phyloP scores from a whole-genome alignment of 768 basidiomycete genomes.

The Kwoniella bestiolae region DNA sequence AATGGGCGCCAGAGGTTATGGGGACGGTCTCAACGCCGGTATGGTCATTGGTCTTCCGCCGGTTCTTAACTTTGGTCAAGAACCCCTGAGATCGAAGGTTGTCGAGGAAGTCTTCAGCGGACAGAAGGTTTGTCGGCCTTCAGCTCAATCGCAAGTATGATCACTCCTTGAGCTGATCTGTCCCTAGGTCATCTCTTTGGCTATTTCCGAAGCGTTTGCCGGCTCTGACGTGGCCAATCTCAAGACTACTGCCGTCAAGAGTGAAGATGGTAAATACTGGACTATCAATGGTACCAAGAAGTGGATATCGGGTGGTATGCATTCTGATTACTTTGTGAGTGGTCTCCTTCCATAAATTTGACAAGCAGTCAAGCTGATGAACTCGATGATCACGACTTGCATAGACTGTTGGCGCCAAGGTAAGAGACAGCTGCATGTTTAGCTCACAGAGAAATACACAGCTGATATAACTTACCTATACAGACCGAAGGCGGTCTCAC shows the following conservation, averaged over 20 bases:
- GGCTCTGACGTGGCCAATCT: slow-evolving; percentile 75
- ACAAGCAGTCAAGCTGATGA: not conserved
- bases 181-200: slow-evolving; percentile 74
- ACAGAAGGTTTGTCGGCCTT: slow-evolving; percentile 62
- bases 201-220: slow-evolving; percentile 86
- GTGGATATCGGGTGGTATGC: slow-evolving; percentile 58
- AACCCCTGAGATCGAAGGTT: slow-evolving; percentile 69
- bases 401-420: slow-evolving; percentile 76
- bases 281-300: slow-evolving; percentile 93
- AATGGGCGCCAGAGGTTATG: slow-evolving; percentile 75
- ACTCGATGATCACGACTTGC: no score
- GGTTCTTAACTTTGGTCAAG: slow-evolving; percentile 79
- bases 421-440: slow-evolving; percentile 44
- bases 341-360: slow-evolving; percentile 26
- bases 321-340: slow-evolving; percentile 61
- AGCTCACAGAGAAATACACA: not conserved
- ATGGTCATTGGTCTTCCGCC: slow-evolving; percentile 79
- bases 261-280: slow-evolving; percentile 70
- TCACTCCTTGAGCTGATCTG: not conserved
- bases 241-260: slow-evolving; percentile 73
- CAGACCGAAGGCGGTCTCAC: slow-evolving; percentile 69
- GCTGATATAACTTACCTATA: not conserved
- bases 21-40: slow-evolving; percentile 76
- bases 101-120: slow-evolving; percentile 67
- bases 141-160: not conserved